Percentiles rank a stretch among this genome's conserved stretches.
phyloP scores from a whole-genome alignment of 805 yeast genomes.

The Priceomyces fermenticarens region DNA sequence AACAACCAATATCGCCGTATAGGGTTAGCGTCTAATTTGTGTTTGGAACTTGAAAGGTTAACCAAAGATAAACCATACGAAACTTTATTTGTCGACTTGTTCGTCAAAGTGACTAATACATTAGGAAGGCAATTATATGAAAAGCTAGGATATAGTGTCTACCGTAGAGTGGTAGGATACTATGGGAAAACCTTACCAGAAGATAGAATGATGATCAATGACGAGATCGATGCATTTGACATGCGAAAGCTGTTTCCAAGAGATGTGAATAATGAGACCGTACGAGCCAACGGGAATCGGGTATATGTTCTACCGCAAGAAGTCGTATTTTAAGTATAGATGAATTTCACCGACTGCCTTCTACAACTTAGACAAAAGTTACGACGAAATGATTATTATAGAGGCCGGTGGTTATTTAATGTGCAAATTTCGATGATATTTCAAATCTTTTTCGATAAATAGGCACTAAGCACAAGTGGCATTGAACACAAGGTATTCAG shows the following conservation, averaged over 20 bases:
- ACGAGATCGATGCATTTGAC: constrained; percentile 82
- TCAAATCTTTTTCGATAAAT: too few relatives aligned
- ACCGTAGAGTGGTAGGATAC: constrained; percentile 84
- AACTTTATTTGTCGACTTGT: constrained; percentile 84
- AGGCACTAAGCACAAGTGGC: too few relatives aligned
- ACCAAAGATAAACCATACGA: constrained; percentile 72
- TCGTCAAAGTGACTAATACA: constrained; percentile 81
- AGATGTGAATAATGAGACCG: constrained; percentile 52
- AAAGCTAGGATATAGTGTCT: constrained; percentile 80
- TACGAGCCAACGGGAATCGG: constrained; percentile 59
- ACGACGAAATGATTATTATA: too few relatives aligned
- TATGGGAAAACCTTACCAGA: constrained; percentile 59
- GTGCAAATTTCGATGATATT: too few relatives aligned
- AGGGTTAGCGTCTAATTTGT: constrained; percentile 79
- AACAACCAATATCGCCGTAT: constrained; percentile 78
- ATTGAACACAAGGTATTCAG: too few relatives aligned
- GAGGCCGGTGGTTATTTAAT: too few relatives aligned
- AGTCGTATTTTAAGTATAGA: constrained; percentile 48
- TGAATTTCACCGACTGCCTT: too few relatives aligned
- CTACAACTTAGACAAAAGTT: too few relatives aligned
- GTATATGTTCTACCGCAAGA: constrained; percentile 65
- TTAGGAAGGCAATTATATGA: constrained; percentile 83
- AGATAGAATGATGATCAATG: constrained; percentile 49
- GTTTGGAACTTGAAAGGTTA: constrained; percentile 66
- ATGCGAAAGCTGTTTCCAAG: constrained; percentile 68